Evolutionary conservation across 1,284 basidiomycete genomes (phyloP), one percentile per base, ranked within the genome.

Genomic region (Pseudozyma sp.): DNA sequence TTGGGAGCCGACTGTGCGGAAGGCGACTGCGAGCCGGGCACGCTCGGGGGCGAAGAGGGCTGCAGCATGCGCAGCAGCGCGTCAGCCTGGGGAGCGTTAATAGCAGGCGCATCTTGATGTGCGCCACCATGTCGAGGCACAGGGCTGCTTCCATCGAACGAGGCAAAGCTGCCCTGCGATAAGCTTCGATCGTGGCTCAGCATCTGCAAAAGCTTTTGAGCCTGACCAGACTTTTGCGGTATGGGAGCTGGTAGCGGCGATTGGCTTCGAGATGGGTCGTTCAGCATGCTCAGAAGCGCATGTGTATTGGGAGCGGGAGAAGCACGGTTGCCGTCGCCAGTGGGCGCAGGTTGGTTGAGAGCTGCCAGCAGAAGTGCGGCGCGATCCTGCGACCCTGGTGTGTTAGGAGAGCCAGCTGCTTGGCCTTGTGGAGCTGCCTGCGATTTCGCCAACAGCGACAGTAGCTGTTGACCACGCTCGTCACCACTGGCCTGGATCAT

Each of bases 171-270:
- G 46, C 62, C 62, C 51, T 75, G 67, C 14, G 72, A 70, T 29
- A 58, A 16, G 24, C 59, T 57, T 42, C 63, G 62, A 34, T 67
- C 61, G 47, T 75, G 68, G 7, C 74, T 69, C 55, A 80, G 68
- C 70, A 80, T 69, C 54, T 79, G 64, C 48, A 80, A 56, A 45
- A 80, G 55, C 48, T 73, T 79, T 35, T 72, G 69, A 6, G 71
- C 65, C 55, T 78, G 76, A 9, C 66, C 63, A 6, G 65, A 70
- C 61, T 79, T 80, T 34, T 78, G 68, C 33, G 78, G 71, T 11
- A 50, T 34, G 10, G 77, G 79, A 19, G 79, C 79, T 13, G 79
- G 77, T 31, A 80, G 63, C 6, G 79, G 79, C 13, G 79, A 77
- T 43, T 71, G 68, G 47, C 63, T 67, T 54, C 68, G 63, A 51